These are phyloP conservation scores for Pleoardoris graminearum DNA, from an alignment of 2,329 filamentous ascomycete species.

Conservation along the genomic window DNA sequence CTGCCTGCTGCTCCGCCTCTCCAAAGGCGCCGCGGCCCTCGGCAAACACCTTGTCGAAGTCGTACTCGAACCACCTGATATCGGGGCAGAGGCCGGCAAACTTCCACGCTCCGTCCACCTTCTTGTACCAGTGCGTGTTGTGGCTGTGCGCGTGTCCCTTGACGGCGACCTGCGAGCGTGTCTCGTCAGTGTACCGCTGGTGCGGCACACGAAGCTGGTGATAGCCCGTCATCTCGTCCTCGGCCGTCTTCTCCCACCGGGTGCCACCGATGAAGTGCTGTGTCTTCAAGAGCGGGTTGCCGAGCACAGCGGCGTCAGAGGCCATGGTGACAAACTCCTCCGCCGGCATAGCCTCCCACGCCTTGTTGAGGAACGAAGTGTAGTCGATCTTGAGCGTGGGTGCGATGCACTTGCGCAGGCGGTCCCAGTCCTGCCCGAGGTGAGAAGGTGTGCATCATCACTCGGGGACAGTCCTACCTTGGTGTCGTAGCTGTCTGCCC, in stretches of 20 bases:
- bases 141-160: slow-evolving; percentile 62
- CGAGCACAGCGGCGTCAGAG: slow-evolving; percentile 57
- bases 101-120: slow-evolving; percentile 62
- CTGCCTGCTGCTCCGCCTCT: slow-evolving; percentile 15
- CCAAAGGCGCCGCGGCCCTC: slow-evolving; percentile 52
- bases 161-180: slow-evolving; percentile 51
- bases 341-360: slow-evolving; percentile 61
- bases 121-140: slow-evolving; percentile 60
- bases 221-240: slow-evolving; percentile 55
- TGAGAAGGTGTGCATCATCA: slow-evolving; percentile 5
- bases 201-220: slow-evolving; percentile 64
- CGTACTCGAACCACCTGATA: slow-evolving; percentile 60
- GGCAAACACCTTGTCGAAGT: slow-evolving; percentile 60
- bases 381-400: slow-evolving; percentile 71
- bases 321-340: slow-evolving; percentile 59
- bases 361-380: slow-evolving; percentile 58
- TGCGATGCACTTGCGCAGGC: slow-evolving; percentile 64
- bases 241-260: slow-evolving; percentile 55
- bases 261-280: slow-evolving; percentile 61
- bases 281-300: slow-evolving; percentile 58
- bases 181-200: slow-evolving; percentile 58
- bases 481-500: slow-evolving; percentile 68
- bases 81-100: slow-evolving; percentile 60
- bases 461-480: slow-evolving; percentile 47
- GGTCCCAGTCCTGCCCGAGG: slow-evolving; percentile 57